Evolutionary conservation across 495 filamentous ascomycete genomes (phyloP).

Genomic region (Daldinia childiae): DNA sequence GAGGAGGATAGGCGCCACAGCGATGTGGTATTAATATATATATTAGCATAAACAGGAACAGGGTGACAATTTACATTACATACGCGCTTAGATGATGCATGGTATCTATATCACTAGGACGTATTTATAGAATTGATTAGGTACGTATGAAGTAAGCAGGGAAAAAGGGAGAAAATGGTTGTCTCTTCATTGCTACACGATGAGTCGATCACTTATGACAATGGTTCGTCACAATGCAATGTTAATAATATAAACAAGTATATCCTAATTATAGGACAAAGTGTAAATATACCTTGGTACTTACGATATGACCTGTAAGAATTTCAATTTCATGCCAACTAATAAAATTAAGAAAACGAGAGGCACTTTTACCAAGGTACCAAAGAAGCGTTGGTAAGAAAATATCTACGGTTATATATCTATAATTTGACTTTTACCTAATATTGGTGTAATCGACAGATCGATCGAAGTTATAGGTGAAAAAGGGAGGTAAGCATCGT

Average conservation of each 20-base stretch:
- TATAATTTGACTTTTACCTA: neutral
- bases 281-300: neutral
- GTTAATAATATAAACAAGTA: no score
- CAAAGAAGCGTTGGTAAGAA: neutral
- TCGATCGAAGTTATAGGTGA: neutral
- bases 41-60: conserved; percentile 21
- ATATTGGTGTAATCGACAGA: neutral
- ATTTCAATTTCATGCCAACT: neutral
- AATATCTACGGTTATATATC: neutral
- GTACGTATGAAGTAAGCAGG: conserved; percentile 14
- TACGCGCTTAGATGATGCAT: neutral
- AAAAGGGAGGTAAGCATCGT: neutral
- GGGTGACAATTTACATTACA: conserved; percentile 12
- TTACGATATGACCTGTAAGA: neutral
- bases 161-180: neutral
- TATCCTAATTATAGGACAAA: neutral
- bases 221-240: neutral
- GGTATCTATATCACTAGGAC: conserved; percentile 12
- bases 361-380: neutral
- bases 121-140: conserved; percentile 27
- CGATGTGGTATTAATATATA: conserved; percentile 24
- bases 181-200: neutral
- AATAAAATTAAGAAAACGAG: no score
- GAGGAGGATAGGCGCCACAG: conserved; percentile 22
- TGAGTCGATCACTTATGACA: neutral